Conservation (phyloP, 164 flowering plant genomes). For the Kingdonia uniflora region DNA sequence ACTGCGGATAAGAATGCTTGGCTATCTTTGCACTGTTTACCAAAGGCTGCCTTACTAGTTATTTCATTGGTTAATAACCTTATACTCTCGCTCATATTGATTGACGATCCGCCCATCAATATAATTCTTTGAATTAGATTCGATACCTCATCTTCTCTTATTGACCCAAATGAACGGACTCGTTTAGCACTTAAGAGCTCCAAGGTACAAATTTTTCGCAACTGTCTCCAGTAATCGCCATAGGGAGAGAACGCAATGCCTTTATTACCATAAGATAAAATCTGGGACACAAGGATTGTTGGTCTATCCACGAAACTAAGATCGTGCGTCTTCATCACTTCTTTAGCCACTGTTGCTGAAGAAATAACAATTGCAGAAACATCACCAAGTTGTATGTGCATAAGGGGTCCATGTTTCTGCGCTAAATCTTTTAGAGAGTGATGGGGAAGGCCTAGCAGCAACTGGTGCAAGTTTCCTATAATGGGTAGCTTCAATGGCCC, state of each 20-base stretch:
- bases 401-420: constrained; percentile 27
- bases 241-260: constrained; percentile 26
- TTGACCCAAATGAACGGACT: constrained; percentile 19
- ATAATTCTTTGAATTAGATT: background rate
- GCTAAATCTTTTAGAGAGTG: background rate
- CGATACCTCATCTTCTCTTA: constrained; percentile 26
- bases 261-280: constrained; percentile 16
- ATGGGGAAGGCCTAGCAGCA: background rate
- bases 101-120: background rate
- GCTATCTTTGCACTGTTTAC: background rate
- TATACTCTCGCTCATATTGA: background rate
- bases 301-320: constrained; percentile 21
- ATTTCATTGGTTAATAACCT: background rate
- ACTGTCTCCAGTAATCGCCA: constrained; percentile 12
- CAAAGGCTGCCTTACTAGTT: background rate
- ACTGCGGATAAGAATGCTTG: background rate
- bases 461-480: background rate
- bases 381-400: constrained; percentile 32
- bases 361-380: constrained; percentile 27
- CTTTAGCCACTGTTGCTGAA: constrained; percentile 17
- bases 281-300: constrained; percentile 1
- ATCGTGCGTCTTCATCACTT: constrained; percentile 25
- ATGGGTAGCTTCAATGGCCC: constrained; percentile 1
- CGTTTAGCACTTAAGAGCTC: constrained; percentile 28
- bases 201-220: constrained; percentile 25